Evolutionary conservation across 2,329 filamentous ascomycete genomes (phyloP), one percentile per base, ranked within the genome.

Genomic region (Juglanconis juglandina): DNA sequence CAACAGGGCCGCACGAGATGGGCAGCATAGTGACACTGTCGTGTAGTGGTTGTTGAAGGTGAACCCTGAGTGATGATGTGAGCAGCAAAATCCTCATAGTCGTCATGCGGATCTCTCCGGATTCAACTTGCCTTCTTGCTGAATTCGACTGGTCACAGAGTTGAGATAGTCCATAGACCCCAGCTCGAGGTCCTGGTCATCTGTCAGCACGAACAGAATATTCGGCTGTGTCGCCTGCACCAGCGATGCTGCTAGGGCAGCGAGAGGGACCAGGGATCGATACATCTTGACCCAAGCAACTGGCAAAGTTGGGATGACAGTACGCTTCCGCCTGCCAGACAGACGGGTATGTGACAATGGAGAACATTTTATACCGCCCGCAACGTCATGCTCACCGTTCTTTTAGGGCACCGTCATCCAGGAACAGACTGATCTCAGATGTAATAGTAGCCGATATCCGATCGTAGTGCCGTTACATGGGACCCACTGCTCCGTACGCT

Each of bases 21-120:
- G 86, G 67, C 85, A 88, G 69, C 86, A 88, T 13, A 87, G 69
- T 0, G 85, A 77, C 3, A 85, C 83, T 0, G 85, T 86, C 61
- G 84, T 86, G 61, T 82, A 87, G 67, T 88, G 86, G 48, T 79
- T 79, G 56, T 76, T 75, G 65, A 58, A 63, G 2, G 61, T 60
- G 46, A 63, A 63, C 5, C 61, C 61, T 63, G 41, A 30, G 9
- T 7, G 17, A 2, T 13, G 5, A 1, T 33, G n/a, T 63, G 14
- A 63, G 52, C 35, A 32, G 13, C 34, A 24, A n/a, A 8, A 5
- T n/a, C 2, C 5, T n/a, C 4, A 5, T 47, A 17, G 8, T 32
- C 30, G 39, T 32, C 5, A 11, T 14, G 4, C 9, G 8, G 32
- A 44, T 34, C 47, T 34, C 11, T 8, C 5, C 3, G 1, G 34